Evolutionary conservation across 805 yeast species (phyloP), one percentile per base, ranked within the genome.

Genomic region (Schizosaccharomyces cryophilus): DNA sequence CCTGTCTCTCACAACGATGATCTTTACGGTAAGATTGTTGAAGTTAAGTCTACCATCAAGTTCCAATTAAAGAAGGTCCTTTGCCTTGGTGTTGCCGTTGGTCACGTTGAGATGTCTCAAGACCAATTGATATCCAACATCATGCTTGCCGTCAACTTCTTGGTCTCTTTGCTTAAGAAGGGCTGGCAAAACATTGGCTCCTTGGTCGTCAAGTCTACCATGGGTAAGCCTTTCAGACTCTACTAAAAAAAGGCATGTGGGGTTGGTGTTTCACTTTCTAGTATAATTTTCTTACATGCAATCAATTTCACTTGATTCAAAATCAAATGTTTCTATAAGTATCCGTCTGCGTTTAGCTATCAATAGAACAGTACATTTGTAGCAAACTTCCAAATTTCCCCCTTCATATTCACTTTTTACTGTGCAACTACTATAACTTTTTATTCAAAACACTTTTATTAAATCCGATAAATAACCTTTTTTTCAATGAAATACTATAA

Each of bases 131-230:
- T 85, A 73, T 86, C 90, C 84, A 98, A 93, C 80, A 87, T 93
- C 80, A 82, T 93, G 87, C 83, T 93, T 93, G 82, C 99, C 70
- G 82, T 95, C 70, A 93, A 93, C 95, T 93, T 93, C 84, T 85
- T 93, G 77, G 98, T 93, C 70, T 93, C 99, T 69, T 80, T 93
- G 78, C 83, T 93, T 78, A 93, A 93, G 95, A 93, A 93, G 90
- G 87, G 93, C 95, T 93, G 99, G 99, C 99, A 93, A 84, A 93
- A 93, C 80, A 96, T 93, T 75, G 98, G 98, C 73, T 93, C 98
- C 74, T 81, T 93, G 78, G 96, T 89, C 75, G 84, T 93, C 82
- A 93, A 93, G 83, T 87, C 96, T 67, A 82, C 97, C 78, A 93
- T 93, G 99, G 98, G 99, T 80, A 98, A 97, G 77, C 85, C 97